These are phyloP conservation scores for Bipolaris sorokiniana DNA, from an alignment of 2,329 filamentous ascomycete species.

Conservation along the genomic window DNA sequence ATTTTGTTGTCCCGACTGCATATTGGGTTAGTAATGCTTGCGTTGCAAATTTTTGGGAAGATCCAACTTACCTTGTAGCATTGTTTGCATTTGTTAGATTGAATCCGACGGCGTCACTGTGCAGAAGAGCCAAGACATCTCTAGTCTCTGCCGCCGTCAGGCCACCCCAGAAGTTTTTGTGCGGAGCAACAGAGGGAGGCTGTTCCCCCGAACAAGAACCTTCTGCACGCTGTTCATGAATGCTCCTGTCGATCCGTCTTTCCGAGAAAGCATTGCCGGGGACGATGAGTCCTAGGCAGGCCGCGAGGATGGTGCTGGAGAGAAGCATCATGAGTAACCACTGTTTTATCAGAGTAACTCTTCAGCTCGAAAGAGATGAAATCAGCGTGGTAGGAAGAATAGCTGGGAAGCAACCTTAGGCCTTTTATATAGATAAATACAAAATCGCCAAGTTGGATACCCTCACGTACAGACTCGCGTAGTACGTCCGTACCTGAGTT, in stretches of 20 bases:
- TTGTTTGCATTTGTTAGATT: background rate
- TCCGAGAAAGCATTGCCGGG: background rate
- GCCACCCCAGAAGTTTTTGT: conserved; percentile 1
- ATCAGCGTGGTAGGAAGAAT: background rate
- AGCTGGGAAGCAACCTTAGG: background rate
- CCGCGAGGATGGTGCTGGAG: background rate
- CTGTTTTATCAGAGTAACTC: background rate
- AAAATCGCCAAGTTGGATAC: background rate
- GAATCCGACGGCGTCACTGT: background rate
- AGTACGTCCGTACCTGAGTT: background rate
- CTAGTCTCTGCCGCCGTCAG: background rate
- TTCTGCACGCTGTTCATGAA: background rate
- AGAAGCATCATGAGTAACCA: background rate
- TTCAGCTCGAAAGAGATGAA: background rate
- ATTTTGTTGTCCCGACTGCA: background rate
- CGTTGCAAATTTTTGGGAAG: background rate
- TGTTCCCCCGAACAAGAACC: background rate
- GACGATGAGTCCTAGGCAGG: background rate
- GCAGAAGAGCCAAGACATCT: background rate
- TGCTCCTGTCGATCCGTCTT: background rate
- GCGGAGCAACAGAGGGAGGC: background rate
- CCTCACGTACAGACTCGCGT: background rate
- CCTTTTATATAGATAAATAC: background rate
- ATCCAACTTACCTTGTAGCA: background rate
- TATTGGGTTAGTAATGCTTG: background rate